Evolutionary conservation across 2,329 filamentous ascomycete genomes (phyloP).

Genomic region (Diaporthe sp.): DNA sequence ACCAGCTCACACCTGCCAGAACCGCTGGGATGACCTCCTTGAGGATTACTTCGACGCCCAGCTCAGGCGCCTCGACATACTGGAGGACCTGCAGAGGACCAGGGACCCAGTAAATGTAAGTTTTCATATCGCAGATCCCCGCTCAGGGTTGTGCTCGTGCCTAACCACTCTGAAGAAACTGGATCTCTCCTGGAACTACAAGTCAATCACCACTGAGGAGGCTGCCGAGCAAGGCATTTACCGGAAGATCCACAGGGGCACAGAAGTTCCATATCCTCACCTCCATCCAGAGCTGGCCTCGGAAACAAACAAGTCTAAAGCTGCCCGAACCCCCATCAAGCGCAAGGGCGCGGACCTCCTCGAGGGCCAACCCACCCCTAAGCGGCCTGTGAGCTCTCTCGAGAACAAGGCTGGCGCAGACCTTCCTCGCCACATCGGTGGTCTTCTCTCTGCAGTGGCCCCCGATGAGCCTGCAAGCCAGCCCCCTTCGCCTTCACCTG

Average conservation of each 20-base stretch:
- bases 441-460: constrained; percentile 52
- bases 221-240: constrained; percentile 61
- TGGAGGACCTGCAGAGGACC: constrained; percentile 59
- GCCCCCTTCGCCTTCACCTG: constrained; percentile 46
- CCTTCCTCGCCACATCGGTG: constrained; percentile 58
- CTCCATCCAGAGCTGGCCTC: constrained; percentile 54
- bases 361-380: constrained; percentile 64
- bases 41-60: constrained; percentile 62
- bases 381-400: constrained; percentile 55
- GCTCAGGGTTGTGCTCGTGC: constrained; percentile 46
- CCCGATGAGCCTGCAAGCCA: constrained; percentile 47
- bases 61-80: constrained; percentile 60
- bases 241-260: constrained; percentile 54
- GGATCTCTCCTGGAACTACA: constrained; percentile 62
- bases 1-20: constrained; percentile 36
- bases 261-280: constrained; percentile 59
- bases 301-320: constrained; percentile 51
- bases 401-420: constrained; percentile 50
- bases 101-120: constrained; percentile 65
- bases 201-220: constrained; percentile 60
- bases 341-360: constrained; percentile 65
- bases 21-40: constrained; percentile 36
- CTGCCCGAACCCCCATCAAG: constrained; percentile 57
- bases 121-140: constrained; percentile 43
- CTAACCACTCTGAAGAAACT: constrained; percentile 43